These are phyloP conservation scores for Triadica sebifera DNA, from an alignment of 345 rosid genomes.

Conservation along the genomic window DNA sequence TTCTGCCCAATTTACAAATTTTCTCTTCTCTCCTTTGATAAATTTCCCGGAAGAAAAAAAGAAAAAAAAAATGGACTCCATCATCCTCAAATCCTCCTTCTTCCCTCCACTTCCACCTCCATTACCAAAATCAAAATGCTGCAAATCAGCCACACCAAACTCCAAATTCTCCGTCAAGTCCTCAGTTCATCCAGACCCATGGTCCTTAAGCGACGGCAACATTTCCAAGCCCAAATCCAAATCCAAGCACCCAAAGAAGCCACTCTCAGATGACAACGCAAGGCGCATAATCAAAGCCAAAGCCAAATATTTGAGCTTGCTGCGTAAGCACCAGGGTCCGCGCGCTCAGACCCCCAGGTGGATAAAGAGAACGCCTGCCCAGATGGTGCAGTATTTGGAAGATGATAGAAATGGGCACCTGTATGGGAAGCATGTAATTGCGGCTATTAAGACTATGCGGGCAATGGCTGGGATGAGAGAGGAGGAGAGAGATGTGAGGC, in stretches of 20 bases:
- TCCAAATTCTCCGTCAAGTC: slow-evolving; percentile 27
- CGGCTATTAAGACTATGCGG: slow-evolving; percentile 76
- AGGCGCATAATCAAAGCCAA: slow-evolving; percentile 75
- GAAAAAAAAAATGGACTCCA: slow-evolving; percentile 23
- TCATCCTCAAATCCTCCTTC: slow-evolving; percentile 39
- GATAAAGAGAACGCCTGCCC: slow-evolving; percentile 84
- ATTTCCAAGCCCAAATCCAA: slow-evolving; percentile 60
- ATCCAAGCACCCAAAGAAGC: slow-evolving; percentile 58
- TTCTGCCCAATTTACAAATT: not conserved
- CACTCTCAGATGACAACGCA: slow-evolving; percentile 77
- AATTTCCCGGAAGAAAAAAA: not conserved
- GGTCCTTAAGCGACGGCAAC: slow-evolving; percentile 74
- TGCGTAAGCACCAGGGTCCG: slow-evolving; percentile 76
- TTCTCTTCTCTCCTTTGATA: not conserved
- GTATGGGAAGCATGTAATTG: slow-evolving; percentile 80
- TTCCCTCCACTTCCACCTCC: slow-evolving; percentile 28
- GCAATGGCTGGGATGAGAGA: slow-evolving; percentile 42
- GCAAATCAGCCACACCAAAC: not conserved
- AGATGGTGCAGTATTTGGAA: slow-evolving; percentile 78
- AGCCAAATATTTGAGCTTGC: slow-evolving; percentile 62
- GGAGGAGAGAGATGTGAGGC: slow-evolving; percentile 58
- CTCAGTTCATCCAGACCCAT: slow-evolving; percentile 67
- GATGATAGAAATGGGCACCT: slow-evolving; percentile 74
- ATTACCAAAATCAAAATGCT: slow-evolving; percentile 2
- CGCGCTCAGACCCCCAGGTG: slow-evolving; percentile 72